Evolutionary conservation across 345 rosid genomes (phyloP), one percentile per base, ranked within the genome.

Genomic region (Eutrema heterophyllum): DNA sequence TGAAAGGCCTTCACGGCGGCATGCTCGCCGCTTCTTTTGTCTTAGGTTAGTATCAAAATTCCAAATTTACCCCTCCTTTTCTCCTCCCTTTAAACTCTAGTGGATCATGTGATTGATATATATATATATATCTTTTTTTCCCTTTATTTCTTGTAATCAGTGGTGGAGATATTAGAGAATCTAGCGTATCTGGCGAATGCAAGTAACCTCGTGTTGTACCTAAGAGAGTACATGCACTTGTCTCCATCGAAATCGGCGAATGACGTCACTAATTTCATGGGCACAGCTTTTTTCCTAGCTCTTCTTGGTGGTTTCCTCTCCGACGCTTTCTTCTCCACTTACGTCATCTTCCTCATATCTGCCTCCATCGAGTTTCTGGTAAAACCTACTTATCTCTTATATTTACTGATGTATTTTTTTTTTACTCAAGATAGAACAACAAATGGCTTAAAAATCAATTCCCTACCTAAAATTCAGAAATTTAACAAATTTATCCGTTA

Each of bases 161-260:
- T 81, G 38, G 95, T 78, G 84, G 99, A 95, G 78, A 76, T 92
- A 70, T 53, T 95, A 83, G 99, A 95, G 89, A 95, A 95, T 81
- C 59, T 95, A 81, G 96, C 93, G 8, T 90, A 50, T 68, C 71
- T 90, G 70, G 93, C 91, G 53, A 90, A 88, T 83, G 93, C 93
- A 9, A 90, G 96, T 90, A 90, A 90, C 57, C 74, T 90, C 79
- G 96, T 90, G 84, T 27, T 75, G 41, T 90, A 90, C 67, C 49
- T 88, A 38, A 69, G 84, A 5, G 74, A 88, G 13, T 75, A 76
- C 84, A 84, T 88, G 96, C 88, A 88, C 76, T 79, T 88, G 21
- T 88, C 96, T 45, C 90, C 88, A 7, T 82, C 91, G 0, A 86
- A 83, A 81, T 79, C 96, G 5, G 96, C 96, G 7, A 86, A 85